phyloP scores from a whole-genome alignment of 1,284 basidiomycete species.

The Fomitopsis palustris region DNA sequence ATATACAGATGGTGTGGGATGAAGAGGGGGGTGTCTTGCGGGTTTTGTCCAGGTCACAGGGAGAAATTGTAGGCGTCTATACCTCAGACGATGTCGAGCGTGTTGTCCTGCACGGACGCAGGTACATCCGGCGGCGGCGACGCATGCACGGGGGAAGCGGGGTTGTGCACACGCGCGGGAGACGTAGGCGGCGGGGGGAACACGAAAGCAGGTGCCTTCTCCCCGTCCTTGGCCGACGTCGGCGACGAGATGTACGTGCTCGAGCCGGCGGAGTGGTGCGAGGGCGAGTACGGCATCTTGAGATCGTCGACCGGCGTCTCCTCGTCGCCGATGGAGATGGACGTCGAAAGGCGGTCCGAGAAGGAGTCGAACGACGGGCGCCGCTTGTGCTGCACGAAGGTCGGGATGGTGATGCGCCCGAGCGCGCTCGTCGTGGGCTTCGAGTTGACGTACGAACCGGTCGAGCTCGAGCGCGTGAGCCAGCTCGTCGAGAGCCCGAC shows the following conservation, averaged over 20 bases:
- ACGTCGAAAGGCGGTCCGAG: slow-evolving; percentile 29
- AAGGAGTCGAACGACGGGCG: slow-evolving; percentile 27
- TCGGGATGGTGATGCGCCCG: slow-evolving; percentile 28
- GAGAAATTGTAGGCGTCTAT: background rate
- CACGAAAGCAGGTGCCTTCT: slow-evolving; percentile 5
- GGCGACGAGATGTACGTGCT: slow-evolving; percentile 21
- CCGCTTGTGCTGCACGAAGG: slow-evolving; percentile 26
- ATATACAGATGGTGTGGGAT: background rate
- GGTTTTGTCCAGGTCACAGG: slow-evolving; percentile 1
- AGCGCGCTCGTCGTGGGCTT: slow-evolving; percentile 20
- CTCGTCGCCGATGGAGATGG: slow-evolving; percentile 24
- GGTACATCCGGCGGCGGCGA: slow-evolving; percentile 19
- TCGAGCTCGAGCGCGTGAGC: slow-evolving; percentile 1
- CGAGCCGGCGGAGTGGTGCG: slow-evolving; percentile 17
- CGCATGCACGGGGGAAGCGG: slow-evolving; percentile 10
- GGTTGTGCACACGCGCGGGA: slow-evolving; percentile 13
- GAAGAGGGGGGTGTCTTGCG: background rate
- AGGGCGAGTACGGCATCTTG: slow-evolving; percentile 22
- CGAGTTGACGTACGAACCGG: slow-evolving; percentile 11
- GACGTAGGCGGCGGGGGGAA: slow-evolving; percentile 14
- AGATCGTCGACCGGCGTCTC: slow-evolving; percentile 19
- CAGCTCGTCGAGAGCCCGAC: slow-evolving; percentile 8
- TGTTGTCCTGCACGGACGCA: slow-evolving; percentile 18
- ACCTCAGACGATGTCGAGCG: slow-evolving; percentile 23
- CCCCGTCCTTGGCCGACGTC: slow-evolving; percentile 9